These are phyloP conservation scores for Hymenoscyphus fructigenus DNA, from an alignment of 2,329 filamentous ascomycete genomes.

Conservation along the genomic window DNA sequence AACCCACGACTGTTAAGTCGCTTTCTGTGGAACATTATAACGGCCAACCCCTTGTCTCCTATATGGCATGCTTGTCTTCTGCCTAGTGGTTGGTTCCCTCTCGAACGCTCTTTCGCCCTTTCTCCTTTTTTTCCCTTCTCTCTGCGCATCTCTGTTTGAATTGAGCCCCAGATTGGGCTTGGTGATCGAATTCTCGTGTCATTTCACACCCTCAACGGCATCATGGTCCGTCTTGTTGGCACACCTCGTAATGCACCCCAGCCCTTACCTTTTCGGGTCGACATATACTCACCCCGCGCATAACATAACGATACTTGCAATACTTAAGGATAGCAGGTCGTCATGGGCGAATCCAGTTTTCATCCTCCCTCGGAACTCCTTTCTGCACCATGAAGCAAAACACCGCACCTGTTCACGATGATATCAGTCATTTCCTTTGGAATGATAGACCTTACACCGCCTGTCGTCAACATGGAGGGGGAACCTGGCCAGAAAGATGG, in stretches of 20 bases:
- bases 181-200: background rate
- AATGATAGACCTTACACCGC: background rate
- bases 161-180: background rate
- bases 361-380: background rate
- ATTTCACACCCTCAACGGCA: background rate
- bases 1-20: background rate
- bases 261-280: background rate
- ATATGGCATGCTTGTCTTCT: slow-evolving; percentile 1
- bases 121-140: background rate
- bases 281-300: background rate
- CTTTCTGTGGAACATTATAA: background rate
- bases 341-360: background rate
- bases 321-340: background rate
- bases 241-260: background rate
- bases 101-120: background rate
- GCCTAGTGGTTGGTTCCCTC: background rate
- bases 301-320: background rate
- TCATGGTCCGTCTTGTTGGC: background rate
- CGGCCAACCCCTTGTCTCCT: background rate
- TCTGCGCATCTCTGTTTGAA: background rate
- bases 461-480: background rate
- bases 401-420: background rate
- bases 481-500: slow-evolving; percentile 1
- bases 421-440: background rate
- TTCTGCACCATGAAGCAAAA: background rate